phyloP scores from a whole-genome alignment of 2,329 filamentous ascomycete species.

The Claviceps sorghi region DNA sequence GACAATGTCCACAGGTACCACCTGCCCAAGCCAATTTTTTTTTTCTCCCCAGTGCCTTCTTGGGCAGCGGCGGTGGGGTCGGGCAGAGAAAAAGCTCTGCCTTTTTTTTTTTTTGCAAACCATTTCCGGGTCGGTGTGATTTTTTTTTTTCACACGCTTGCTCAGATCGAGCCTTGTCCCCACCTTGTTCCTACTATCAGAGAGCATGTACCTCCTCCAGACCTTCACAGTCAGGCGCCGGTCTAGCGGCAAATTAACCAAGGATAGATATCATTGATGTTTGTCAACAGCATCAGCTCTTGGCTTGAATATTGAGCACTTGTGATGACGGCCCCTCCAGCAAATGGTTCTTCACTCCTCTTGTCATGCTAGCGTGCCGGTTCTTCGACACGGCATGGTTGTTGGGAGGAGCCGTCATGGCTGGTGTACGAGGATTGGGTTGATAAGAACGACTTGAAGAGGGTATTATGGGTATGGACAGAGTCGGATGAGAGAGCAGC shows the following conservation, averaged over 20 bases:
- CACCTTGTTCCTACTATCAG: slow-evolving; percentile 15
- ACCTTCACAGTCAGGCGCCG: background rate
- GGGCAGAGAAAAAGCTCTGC: slow-evolving; percentile 12
- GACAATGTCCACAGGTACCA: background rate
- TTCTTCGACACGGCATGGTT: too few species aligned
- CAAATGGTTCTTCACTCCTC: background rate
- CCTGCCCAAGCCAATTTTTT: background rate
- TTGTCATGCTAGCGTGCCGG: background rate
- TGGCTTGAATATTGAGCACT: background rate
- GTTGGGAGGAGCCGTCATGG: background rate
- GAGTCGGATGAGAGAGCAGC: background rate
- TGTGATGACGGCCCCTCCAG: too few species aligned
- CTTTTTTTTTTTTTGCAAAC: background rate
- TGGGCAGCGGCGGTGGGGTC: slow-evolving; percentile 14
- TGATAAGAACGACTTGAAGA: background rate
- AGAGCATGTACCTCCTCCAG: slow-evolving; percentile 12
- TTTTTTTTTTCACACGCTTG: slow-evolving; percentile 10
- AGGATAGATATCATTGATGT: background rate
- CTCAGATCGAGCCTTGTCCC: slow-evolving; percentile 2
- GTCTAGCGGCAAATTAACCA: background rate
- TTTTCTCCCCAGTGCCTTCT: background rate
- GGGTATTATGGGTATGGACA: background rate
- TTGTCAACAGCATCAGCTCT: background rate
- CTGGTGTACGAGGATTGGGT: background rate
- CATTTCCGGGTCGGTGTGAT: slow-evolving; percentile 9